Evolutionary conservation across 495 filamentous ascomycete genomes (phyloP), one percentile per base, ranked within the genome.

Genomic region (Neurospora sp.): DNA sequence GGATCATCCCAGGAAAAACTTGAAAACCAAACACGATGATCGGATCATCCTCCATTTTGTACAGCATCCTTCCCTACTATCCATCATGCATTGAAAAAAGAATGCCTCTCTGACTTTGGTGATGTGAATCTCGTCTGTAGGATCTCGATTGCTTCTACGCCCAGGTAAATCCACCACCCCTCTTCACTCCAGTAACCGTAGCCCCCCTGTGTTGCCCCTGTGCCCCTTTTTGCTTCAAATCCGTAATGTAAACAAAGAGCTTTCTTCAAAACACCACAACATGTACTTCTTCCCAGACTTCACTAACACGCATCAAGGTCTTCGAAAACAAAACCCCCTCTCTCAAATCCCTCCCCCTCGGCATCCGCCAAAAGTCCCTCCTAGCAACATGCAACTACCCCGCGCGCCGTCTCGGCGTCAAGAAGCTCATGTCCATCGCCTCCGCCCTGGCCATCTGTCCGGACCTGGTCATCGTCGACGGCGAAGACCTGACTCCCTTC

Each of bases 121-220:
- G 27, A 10, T 4, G 53, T 69, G 69, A 61, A 31, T 46, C 5
- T 65, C 14, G 37, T 37, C 39, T 40, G 11, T 69, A 94, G 91
- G 92, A 94, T 82, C 92, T 96, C 83, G 93, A 97, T 83, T 96
- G 93, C 80, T 97, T 97, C 85, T 98, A 98, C 79, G 94, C 94
- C 40, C 91, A 92, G 53, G 94, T 95, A 77, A 44, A 77, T 73
- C 9, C 39, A n/a, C 22, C 20, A 9, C 27, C 2, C 8, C 48
- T 10, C 31, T n/a, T 68, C 42, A n/a, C 38, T 14, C 69, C 40
- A 20, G 48, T 20, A 59, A 59, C 20, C 20, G 48, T 59, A 27
- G 11, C n/a, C 8, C 3, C 18, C 18, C 16, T 42, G 1, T 18
- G 40, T 42, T 42, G 42, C 18, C 42, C 20, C n/a, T 11, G 2